phyloP scores from a whole-genome alignment of 768 basidiomycete species.

The Agaricus blazei region DNA sequence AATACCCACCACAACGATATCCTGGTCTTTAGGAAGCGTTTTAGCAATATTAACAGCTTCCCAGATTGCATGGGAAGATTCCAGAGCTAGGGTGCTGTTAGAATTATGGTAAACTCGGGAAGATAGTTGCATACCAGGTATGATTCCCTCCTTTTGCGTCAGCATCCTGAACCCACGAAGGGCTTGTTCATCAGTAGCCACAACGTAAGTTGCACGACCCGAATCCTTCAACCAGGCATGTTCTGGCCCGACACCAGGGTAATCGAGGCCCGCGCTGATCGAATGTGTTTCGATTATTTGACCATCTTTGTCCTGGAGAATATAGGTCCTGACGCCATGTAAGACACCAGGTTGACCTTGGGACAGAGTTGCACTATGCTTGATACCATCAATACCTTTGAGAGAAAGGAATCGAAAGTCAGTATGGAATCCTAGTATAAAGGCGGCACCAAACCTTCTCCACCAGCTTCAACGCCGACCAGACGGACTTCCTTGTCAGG shows the following conservation, averaged over 20 bases:
- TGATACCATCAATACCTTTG: conserved; percentile 73
- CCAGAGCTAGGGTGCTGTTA: conserved; percentile 57
- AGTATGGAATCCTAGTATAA: conserved; percentile 3
- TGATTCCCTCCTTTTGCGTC: conserved; percentile 95
- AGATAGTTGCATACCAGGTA: conserved; percentile 60
- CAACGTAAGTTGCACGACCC: conserved; percentile 88
- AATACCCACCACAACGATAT: conserved; percentile 82
- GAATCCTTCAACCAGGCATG: conserved; percentile 97
- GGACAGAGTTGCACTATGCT: conserved; percentile 90
- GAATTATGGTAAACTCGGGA: neutral
- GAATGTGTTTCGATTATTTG: conserved; percentile 98
- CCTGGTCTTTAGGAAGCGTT: conserved; percentile 74
- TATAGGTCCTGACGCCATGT: conserved; percentile 93
- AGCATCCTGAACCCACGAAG: conserved; percentile 87
- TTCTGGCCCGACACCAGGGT: conserved; percentile 97
- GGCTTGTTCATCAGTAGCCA: conserved; percentile 91
- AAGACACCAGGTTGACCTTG: conserved; percentile 91
- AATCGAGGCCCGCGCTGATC: conserved; percentile 93
- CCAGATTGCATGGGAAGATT: conserved; percentile 97
- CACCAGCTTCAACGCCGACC: conserved; percentile 95
- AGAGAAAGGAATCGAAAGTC: neutral
- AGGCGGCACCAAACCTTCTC: conserved; percentile 60
- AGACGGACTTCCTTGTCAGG: conserved; percentile 78
- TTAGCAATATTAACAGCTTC: conserved; percentile 82
- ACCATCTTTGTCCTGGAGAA: conserved; percentile 82